Conservation (phyloP, 495 filamentous ascomycete species). For the Penicillium paxilli region DNA sequence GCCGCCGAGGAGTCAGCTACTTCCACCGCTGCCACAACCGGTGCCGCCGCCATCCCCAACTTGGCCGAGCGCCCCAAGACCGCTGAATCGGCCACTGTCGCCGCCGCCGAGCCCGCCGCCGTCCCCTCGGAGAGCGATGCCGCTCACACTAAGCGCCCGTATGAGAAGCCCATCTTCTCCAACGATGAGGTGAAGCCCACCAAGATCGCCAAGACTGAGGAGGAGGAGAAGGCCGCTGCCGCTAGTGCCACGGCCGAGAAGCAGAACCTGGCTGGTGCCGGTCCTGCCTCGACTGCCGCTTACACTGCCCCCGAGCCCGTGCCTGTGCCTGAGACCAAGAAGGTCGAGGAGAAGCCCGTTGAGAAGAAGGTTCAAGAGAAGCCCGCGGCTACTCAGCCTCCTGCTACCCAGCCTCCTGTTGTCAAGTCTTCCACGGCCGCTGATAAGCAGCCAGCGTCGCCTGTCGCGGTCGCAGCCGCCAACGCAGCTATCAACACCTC, state of each 20-base stretch:
- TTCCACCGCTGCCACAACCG: constrained; percentile 6
- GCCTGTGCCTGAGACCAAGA: constrained; percentile 11
- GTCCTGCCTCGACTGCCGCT: constrained; percentile 26
- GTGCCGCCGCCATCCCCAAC: constrained; percentile 3
- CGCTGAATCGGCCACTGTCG: constrained; percentile 12
- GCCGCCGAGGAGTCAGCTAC: constrained; percentile 20
- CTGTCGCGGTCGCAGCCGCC: constrained; percentile 25
- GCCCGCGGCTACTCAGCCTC: constrained; percentile 45
- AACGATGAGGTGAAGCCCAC: constrained; percentile 27
- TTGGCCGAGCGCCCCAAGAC: constrained; percentile 33
- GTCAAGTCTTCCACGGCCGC: constrained; percentile 5
- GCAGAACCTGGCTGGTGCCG: constrained; percentile 20
- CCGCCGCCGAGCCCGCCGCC: constrained; percentile 1
- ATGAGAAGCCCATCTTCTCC: constrained; percentile 34
- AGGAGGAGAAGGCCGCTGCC: constrained; percentile 22
- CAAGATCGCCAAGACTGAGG: constrained; percentile 33
- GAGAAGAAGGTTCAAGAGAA: constrained; percentile 22
- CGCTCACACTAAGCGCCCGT: constrained; percentile 28
- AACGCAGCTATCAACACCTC: constrained; percentile 25
- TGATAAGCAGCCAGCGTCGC: constrained; percentile 13
- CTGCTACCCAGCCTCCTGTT: neutral
- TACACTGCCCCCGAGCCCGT: constrained; percentile 24
- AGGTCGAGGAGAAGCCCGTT: constrained; percentile 40
- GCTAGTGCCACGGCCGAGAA: constrained; percentile 15
- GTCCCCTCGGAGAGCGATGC: constrained; percentile 21